Evolutionary conservation across 768 basidiomycete genomes (phyloP).

Genomic region (Sporobolomyces pararoseus): DNA sequence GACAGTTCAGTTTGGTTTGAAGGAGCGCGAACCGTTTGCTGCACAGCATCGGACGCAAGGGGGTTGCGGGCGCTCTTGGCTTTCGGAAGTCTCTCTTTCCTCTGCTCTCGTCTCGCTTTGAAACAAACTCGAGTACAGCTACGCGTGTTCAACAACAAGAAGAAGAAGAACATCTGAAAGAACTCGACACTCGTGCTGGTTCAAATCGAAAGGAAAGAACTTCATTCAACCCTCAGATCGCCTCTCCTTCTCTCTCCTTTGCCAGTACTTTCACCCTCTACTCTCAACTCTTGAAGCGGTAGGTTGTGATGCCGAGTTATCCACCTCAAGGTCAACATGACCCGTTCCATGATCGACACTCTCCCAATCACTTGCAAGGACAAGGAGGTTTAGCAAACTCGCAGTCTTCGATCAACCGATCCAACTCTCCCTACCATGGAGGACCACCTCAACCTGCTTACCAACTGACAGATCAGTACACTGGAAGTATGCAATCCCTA

Average conservation of each 20-base stretch:
- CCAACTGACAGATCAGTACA: constrained; percentile 9
- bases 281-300: not conserved
- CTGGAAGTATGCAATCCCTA: constrained; percentile 16
- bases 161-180: too few relatives aligned
- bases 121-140: too few relatives aligned
- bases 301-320: constrained; percentile 2
- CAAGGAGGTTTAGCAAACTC: not conserved
- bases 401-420: not conserved
- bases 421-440: not conserved
- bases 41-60: too few relatives aligned
- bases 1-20: too few relatives aligned
- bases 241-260: not conserved
- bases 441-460: not conserved
- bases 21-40: too few relatives aligned
- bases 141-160: too few relatives aligned
- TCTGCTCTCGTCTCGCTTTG: too few relatives aligned
- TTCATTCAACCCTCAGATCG: too few relatives aligned
- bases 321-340: constrained; percentile 5
- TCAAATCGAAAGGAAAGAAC: too few relatives aligned
- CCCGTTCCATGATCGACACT: constrained; percentile 24
- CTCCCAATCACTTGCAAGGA: not conserved
- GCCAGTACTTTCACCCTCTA: not conserved
- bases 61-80: too few relatives aligned
- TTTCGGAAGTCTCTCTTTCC: too few relatives aligned
- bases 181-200: too few relatives aligned